Evolutionary conservation across 1,284 basidiomycete species (phyloP).

Genomic region (Cryptococcus jaspeensis): DNA sequence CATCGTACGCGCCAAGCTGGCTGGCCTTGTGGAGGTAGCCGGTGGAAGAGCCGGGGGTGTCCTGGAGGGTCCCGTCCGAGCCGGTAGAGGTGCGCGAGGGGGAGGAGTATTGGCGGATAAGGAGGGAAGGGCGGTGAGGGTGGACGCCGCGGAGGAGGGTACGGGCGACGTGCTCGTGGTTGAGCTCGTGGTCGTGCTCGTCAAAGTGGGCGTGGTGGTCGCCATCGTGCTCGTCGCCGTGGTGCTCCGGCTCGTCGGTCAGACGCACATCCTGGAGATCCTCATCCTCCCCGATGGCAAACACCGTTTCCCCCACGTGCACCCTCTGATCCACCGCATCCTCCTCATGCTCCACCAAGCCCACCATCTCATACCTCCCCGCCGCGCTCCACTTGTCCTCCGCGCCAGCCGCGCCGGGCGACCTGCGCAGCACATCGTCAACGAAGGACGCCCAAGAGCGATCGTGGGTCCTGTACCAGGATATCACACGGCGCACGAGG

Average conservation of each 20-base stretch:
- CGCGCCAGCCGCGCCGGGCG: background rate
- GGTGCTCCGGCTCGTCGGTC: background rate
- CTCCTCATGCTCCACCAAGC: slow-evolving; percentile 16
- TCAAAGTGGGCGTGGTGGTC: background rate
- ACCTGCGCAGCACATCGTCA: slow-evolving; percentile 17
- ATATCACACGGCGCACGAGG: slow-evolving; percentile 30
- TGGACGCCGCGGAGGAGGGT: slow-evolving; percentile 6
- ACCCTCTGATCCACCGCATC: background rate
- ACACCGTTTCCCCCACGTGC: slow-evolving; percentile 1
- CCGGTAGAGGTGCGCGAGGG: slow-evolving; percentile 53
- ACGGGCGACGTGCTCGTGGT: slow-evolving; percentile 15
- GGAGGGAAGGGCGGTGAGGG: slow-evolving; percentile 14
- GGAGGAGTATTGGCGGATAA: slow-evolving; percentile 38
- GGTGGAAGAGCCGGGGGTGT: slow-evolving; percentile 40
- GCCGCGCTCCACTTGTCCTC: slow-evolving; percentile 7
- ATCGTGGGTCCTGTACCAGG: slow-evolving; percentile 22
- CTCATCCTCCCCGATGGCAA: slow-evolving; percentile 15
- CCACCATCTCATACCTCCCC: slow-evolving; percentile 41
- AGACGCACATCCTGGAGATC: slow-evolving; percentile 19
- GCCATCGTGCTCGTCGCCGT: slow-evolving; percentile 6
- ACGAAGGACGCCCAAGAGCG: slow-evolving; percentile 31
- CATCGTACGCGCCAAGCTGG: slow-evolving; percentile 28
- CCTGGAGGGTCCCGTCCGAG: slow-evolving; percentile 68
- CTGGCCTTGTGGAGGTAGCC: slow-evolving; percentile 9
- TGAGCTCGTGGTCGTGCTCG: slow-evolving; percentile 1